Conservation (phyloP, 2,329 filamentous ascomycete genomes). For the Microsporum audouinii region DNA sequence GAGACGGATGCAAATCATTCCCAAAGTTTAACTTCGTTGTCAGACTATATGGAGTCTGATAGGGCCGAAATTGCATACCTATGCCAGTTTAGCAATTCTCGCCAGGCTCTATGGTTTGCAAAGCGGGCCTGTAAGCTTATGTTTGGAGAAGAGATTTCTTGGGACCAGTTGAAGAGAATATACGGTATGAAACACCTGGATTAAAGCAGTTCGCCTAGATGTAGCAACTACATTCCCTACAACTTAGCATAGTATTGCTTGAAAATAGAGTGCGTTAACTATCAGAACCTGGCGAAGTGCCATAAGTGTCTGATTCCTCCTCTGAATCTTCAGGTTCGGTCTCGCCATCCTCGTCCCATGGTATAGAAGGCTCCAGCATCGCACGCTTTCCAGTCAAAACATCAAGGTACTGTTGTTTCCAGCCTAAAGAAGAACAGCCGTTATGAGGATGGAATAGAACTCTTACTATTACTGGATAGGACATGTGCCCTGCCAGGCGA, state of each 20-base stretch:
- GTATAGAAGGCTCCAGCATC: neutral
- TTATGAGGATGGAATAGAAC: neutral
- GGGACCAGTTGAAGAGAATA: slow-evolving; percentile 6
- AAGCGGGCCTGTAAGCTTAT: slow-evolving; percentile 6
- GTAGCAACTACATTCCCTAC: no score
- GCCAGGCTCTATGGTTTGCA: slow-evolving; percentile 3
- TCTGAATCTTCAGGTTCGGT: neutral
- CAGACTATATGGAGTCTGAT: neutral
- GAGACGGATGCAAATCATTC: neutral
- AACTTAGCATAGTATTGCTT: neutral
- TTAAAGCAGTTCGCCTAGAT: neutral
- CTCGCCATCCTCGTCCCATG: slow-evolving; percentile 3
- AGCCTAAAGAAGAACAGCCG: neutral
- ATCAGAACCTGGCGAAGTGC: neutral
- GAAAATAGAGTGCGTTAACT: neutral
- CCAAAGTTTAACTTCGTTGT: neutral
- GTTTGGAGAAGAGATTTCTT: slow-evolving; percentile 1
- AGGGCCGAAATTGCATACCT: slow-evolving; percentile 4
- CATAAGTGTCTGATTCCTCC: neutral
- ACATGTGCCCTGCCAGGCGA: neutral
- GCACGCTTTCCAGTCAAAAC: slow-evolving; percentile 4
- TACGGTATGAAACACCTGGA: neutral
- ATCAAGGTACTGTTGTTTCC: neutral
- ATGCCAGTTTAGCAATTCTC: slow-evolving; percentile 1
- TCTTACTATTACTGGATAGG: neutral